These are phyloP conservation scores for Santalum album DNA, from an alignment of 164 flowering plant genomes.

Conservation along the genomic window DNA sequence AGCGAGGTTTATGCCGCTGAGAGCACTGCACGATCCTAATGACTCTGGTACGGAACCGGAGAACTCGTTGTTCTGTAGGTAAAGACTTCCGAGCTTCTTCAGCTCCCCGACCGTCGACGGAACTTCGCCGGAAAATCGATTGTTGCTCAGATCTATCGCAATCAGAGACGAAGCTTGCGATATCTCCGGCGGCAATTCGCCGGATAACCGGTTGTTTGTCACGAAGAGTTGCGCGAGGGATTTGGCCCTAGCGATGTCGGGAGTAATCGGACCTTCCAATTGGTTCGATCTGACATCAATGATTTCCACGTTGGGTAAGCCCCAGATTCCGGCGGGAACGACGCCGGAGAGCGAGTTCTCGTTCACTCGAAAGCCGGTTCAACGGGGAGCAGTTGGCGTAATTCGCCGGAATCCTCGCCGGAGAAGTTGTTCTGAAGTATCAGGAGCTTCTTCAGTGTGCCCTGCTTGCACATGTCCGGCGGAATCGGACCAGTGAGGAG, in stretches of 20 bases:
- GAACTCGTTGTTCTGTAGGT: conserved; percentile 39
- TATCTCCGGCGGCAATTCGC: conserved; percentile 55
- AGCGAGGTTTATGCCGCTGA: conserved; percentile 54
- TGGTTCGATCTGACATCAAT: conserved; percentile 48
- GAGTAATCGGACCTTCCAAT: conserved; percentile 51
- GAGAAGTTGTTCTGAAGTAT: conserved; percentile 57
- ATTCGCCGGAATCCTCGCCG: conserved; percentile 61
- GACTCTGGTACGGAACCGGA: conserved; percentile 51
- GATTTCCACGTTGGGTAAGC: conserved; percentile 43
- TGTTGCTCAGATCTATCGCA: conserved; percentile 38
- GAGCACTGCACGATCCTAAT: conserved; percentile 36
- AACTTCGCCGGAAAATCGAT: conserved; percentile 44
- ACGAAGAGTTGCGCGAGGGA: conserved; percentile 25
- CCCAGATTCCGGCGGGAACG: conserved; percentile 75
- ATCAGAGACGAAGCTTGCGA: conserved; percentile 29
- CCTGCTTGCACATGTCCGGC: conserved; percentile 79
- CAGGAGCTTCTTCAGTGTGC: conserved; percentile 51
- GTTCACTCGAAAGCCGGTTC: conserved; percentile 53
- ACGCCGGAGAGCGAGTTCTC: conserved; percentile 62
- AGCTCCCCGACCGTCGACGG: conserved; percentile 48
- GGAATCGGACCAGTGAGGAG: conserved; percentile 71
- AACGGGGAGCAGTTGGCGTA: conserved; percentile 55
- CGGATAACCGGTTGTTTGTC: conserved; percentile 42
- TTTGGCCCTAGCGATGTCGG: conserved; percentile 44
- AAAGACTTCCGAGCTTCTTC: conserved; percentile 26